Conservation (phyloP, 208 protist genomes). For the Acanthamoeba lenticulata region DNA sequence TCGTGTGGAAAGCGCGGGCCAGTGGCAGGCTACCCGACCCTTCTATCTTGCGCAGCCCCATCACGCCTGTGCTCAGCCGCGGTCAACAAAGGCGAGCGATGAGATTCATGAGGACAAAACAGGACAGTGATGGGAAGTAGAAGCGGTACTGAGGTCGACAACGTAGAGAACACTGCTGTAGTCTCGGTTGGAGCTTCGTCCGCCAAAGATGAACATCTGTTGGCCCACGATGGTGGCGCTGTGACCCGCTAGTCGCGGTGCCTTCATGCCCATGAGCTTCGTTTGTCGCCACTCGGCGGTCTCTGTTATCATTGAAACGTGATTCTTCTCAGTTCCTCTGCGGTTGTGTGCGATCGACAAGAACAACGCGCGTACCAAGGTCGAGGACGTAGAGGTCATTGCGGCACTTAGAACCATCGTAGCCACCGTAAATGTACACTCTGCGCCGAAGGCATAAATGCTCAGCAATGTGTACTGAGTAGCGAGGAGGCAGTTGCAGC, state of each 20-base stretch:
- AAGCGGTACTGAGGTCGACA: neutral
- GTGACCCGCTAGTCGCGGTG: neutral
- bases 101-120: neutral
- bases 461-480: no score
- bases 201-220: slow-evolving; percentile 25
- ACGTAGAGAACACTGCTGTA: neutral
- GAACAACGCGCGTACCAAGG: neutral
- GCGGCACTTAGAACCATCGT: neutral
- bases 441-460: no score
- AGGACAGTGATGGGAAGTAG: neutral
- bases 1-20: neutral
- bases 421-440: neutral
- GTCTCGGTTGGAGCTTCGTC: neutral
- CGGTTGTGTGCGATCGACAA: neutral
- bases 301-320: neutral
- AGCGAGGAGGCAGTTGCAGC: no score
- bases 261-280: neutral
- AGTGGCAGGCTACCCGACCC: neutral
- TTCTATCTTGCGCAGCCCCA: neutral
- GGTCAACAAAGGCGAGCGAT: neutral
- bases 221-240: slow-evolving; percentile 12
- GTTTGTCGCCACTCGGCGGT: neutral
- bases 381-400: slow-evolving; percentile 3
- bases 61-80: neutral
- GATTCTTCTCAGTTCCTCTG: neutral